Percentiles rank a stretch among this genome's conserved stretches.
These are phyloP conservation scores for Tilletia caries DNA, from an alignment of 1,284 basidiomycete species.

Conservation along the genomic window DNA sequence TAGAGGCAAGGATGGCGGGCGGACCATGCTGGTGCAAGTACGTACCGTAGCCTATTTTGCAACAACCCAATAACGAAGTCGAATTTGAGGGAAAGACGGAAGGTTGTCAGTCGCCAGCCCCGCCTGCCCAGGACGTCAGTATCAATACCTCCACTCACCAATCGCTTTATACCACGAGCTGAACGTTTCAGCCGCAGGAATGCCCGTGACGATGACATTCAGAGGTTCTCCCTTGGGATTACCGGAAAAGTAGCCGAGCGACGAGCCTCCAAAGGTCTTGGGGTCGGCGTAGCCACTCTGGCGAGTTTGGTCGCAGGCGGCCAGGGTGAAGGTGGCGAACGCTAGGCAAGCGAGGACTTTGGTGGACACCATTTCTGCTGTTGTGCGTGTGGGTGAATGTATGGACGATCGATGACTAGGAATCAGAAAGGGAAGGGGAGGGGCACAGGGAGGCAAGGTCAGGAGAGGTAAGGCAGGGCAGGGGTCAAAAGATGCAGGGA, in stretches of 20 bases:
- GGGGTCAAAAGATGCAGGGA: too few relatives aligned
- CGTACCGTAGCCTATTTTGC: background rate
- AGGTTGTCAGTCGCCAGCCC: background rate
- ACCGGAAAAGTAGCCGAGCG: conserved; percentile 3
- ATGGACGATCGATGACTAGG: too few relatives aligned
- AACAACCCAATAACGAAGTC: too few relatives aligned
- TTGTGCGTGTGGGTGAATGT: too few relatives aligned
- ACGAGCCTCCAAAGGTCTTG: background rate
- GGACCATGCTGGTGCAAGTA: background rate
- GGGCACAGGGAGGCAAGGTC: too few relatives aligned
- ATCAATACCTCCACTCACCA: background rate
- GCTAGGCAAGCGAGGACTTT: background rate
- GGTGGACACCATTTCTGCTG: background rate
- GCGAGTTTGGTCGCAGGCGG: background rate
- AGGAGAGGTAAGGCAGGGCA: too few relatives aligned
- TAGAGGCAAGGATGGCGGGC: background rate
- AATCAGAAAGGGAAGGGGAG: too few relatives aligned
- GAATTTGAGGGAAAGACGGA: background rate
- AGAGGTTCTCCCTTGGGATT: conserved; percentile 7
- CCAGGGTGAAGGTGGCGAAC: background rate
- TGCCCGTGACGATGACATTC: conserved; percentile 9
- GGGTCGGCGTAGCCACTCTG: background rate
- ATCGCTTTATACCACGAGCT: conserved; percentile 3
- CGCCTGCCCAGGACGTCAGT: background rate
- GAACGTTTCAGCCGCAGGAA: background rate